These are phyloP conservation scores for Zalaria obscura DNA, from an alignment of 2,329 filamentous ascomycete genomes.

Conservation along the genomic window DNA sequence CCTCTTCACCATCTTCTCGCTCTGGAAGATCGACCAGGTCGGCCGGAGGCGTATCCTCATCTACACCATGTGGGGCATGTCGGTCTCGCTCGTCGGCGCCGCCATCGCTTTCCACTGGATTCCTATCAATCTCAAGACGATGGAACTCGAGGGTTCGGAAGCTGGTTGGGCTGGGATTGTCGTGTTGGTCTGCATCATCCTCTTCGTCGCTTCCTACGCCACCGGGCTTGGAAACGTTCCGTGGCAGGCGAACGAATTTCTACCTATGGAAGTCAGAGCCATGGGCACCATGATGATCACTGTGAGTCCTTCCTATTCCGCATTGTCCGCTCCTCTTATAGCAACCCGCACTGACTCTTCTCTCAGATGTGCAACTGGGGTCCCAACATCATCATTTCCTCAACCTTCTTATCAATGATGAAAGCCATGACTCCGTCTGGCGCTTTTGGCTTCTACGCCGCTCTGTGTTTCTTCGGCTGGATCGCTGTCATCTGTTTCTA, in stretches of 20 bases:
- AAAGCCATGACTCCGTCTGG: conserved; percentile 33
- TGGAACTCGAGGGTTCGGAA: conserved; percentile 10
- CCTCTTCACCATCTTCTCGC: conserved; percentile 56
- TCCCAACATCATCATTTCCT: conserved; percentile 35
- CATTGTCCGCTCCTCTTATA: background rate
- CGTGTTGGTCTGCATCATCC: conserved; percentile 30
- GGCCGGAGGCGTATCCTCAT: conserved; percentile 64
- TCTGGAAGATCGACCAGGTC: conserved; percentile 63
- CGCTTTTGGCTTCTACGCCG: conserved; percentile 38
- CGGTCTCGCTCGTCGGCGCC: conserved; percentile 52
- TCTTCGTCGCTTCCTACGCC: conserved; percentile 30
- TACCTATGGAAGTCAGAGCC: conserved; percentile 35
- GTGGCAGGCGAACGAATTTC: conserved; percentile 34
- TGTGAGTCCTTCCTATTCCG: conserved; percentile 14
- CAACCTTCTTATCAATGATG: conserved; percentile 37
- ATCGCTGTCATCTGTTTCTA: conserved; percentile 36
- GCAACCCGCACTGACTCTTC: too few species aligned
- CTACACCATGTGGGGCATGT: conserved; percentile 67
- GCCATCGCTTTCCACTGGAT: conserved; percentile 57
- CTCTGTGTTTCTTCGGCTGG: conserved; percentile 34
- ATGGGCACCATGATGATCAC: conserved; percentile 35
- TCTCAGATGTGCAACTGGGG: conserved; percentile 17
- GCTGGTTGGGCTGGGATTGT: conserved; percentile 22
- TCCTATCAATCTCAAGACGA: conserved; percentile 22
- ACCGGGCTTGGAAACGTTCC: conserved; percentile 32